Base-by-base conservation (phyloP, 2,329 filamentous ascomycete species). In the Aspergillus spinulosporus region DNA sequence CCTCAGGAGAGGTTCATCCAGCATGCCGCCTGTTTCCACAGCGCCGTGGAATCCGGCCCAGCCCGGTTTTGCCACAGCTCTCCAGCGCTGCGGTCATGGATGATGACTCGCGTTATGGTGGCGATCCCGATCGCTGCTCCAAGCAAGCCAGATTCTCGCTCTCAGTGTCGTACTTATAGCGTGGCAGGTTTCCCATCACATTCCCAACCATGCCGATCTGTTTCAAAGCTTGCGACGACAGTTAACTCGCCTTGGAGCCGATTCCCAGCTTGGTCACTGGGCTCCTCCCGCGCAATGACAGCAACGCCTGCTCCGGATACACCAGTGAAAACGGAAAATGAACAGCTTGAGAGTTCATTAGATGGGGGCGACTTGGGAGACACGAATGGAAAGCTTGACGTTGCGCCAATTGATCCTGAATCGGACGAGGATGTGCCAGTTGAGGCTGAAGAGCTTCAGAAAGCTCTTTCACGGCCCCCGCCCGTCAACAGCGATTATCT, bases 401-500 rank as follows among this genome's bases (percentile, higher is more conserved):
- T 37, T 52, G 39, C 54, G 8, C 50, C 62, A 11, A 54, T 74
- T 31, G 80, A 85, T 66, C 80, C 80, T 14, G 84, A 86, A 67
- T 81, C 74, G 1, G 81, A 83, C 14, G 79, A 74, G 26, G 80
- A 81, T 50, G 74, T 81, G 21, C 70, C 71, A 3, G 76, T 78
- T 7, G 80, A 84, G 26, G 78, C 81, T 40, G 80, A 83, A 63
- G 84, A 86, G 64, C 73, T 86, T 49, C 79, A 83, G 61, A 79
- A 82, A 63, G 84, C 84, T 15, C 65, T 82, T 26, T 79, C 81
- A 6, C 80, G 90, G 54, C 83, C 88, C 9, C 90, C 91, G 5
- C 84, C 92, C 0, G 85, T 96, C 12, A 89, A 97, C 66, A 96
- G 91, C 68, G 84, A 84, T 61, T 90, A 87, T 66, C 79, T 97